phyloP scores from a whole-genome alignment of 768 basidiomycete genomes.

The Gloeopeniophorella convolvens region DNA sequence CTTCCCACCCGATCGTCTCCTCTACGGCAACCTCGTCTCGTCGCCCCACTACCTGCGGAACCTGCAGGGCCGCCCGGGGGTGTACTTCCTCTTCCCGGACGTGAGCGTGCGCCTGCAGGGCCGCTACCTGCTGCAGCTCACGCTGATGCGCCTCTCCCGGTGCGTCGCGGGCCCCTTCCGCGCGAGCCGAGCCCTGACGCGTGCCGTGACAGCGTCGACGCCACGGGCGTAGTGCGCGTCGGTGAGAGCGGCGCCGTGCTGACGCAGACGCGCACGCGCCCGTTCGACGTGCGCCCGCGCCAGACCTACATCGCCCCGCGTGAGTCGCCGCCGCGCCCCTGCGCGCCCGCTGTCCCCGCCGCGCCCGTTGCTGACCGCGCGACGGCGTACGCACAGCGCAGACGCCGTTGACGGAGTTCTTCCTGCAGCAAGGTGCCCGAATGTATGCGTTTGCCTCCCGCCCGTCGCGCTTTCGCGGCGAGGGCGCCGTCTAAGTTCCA shows the following conservation, averaged over 20 bases:
- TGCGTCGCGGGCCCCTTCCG: conserved; percentile 33
- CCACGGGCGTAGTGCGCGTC: conserved; percentile 32
- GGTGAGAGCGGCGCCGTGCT: conserved; percentile 59
- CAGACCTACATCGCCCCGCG: conserved; percentile 73
- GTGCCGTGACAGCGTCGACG: conserved; percentile 46
- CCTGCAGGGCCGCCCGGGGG: conserved; percentile 70
- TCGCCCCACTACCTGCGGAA: conserved; percentile 76
- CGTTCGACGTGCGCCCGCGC: conserved; percentile 75
- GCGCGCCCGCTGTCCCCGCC: conserved; percentile 9
- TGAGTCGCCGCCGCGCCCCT: conserved; percentile 34
- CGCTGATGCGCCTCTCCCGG: conserved; percentile 70
- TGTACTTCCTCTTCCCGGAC: conserved; percentile 88
- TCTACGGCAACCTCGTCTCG: conserved; percentile 84
- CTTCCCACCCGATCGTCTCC: conserved; percentile 46
- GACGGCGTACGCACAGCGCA: conserved; percentile 32
- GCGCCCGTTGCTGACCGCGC: conserved; percentile 17
- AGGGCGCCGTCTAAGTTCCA: conserved; percentile 21
- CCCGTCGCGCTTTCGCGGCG: conserved; percentile 17
- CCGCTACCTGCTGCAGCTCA: conserved; percentile 66
- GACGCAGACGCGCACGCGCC: conserved; percentile 61
- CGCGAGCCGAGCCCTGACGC: conserved; percentile 6
- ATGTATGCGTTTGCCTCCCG: conserved; percentile 46
- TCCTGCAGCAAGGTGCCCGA: conserved; percentile 50
- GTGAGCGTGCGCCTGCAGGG: conserved; percentile 79
- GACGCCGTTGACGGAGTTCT: conserved; percentile 51